Percentiles rank a stretch among this genome's conserved stretches.
Conservation (phyloP, 768 basidiomycete species). For the Lyophyllum decastes region DNA sequence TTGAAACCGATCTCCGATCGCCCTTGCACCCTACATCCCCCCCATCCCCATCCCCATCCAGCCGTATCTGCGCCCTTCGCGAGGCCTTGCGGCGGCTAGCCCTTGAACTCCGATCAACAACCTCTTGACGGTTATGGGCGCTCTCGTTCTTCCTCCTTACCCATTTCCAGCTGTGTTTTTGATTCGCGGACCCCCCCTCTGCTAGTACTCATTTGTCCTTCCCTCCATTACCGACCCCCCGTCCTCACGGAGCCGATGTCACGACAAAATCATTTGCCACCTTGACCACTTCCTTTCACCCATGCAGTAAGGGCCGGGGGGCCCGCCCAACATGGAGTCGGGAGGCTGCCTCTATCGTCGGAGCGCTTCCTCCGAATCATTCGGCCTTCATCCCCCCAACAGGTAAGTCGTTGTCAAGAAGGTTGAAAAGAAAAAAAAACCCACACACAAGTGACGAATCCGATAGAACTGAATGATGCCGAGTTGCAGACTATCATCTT, state of each 20-base stretch:
- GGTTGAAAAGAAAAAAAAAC: not conserved
- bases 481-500: conserved; percentile 8
- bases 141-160: not conserved
- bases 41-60: conserved; percentile 7
- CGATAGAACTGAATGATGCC: conserved; percentile 15
- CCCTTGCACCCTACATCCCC: not conserved
- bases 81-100: conserved; percentile 14
- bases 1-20: conserved; percentile 17
- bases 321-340: too few species aligned
- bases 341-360: too few species aligned
- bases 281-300: not conserved
- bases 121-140: conserved; percentile 13
- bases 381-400: conserved; percentile 6
- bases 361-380: conserved; percentile 8
- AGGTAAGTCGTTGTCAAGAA: conserved; percentile 11
- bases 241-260: conserved; percentile 8
- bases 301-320: too few species aligned
- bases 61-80: conserved; percentile 3
- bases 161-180: conserved; percentile 12
- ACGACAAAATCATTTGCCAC: not conserved
- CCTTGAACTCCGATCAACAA: conserved; percentile 16
- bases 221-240: not conserved
- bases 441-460: conserved; percentile 6
- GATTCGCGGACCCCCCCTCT: not conserved
- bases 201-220: conserved; percentile 5